A percentile compares a stretch with the other conserved stretches of the same genome.
phyloP scores from a whole-genome alignment of 2,329 filamentous ascomycete species.

The Fusarium abutilonis region DNA sequence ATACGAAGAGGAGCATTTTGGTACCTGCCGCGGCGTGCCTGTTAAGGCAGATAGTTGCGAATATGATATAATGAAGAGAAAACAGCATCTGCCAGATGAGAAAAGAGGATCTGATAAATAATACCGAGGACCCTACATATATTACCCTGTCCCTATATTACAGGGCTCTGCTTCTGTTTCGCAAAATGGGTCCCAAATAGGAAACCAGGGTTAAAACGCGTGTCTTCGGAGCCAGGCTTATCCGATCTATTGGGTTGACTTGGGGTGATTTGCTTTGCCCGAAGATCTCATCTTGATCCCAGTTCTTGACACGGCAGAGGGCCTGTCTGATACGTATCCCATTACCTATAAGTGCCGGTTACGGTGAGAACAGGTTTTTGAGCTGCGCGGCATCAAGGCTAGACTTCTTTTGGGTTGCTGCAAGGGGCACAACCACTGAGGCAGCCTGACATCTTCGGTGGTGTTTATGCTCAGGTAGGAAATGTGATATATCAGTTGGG shows the following conservation, averaged over 20 bases:
- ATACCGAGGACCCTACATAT: conserved; percentile 11
- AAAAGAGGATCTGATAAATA: conserved; percentile 24
- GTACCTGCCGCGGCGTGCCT: conserved; percentile 4
- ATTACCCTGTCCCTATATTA: conserved; percentile 8
- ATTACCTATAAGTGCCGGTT: conserved; percentile 3
- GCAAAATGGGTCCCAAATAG: conserved; percentile 21
- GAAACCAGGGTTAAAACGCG: conserved; percentile 24
- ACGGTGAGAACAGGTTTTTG: conserved; percentile 16
- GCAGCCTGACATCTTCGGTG: too few species aligned
- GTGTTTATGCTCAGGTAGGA: too few species aligned
- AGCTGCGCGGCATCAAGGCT: neutral
- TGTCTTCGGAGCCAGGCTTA: neutral
- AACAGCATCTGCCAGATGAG: neutral
- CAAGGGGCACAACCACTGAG: conserved; percentile 5
- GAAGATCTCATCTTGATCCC: conserved; percentile 36
- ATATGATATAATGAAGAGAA: conserved; percentile 25
- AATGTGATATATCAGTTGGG: conserved; percentile 26
- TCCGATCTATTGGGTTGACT: neutral
- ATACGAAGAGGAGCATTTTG: neutral
- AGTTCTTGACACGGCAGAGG: conserved; percentile 17
- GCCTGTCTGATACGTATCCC: neutral
- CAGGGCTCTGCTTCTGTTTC: conserved; percentile 17
- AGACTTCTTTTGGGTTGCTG: neutral
- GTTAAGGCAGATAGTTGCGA: conserved; percentile 21
- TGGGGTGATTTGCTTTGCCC: conserved; percentile 14